phyloP scores from a whole-genome alignment of 2,329 filamentous ascomycete species.

The Alternaria triticina region DNA sequence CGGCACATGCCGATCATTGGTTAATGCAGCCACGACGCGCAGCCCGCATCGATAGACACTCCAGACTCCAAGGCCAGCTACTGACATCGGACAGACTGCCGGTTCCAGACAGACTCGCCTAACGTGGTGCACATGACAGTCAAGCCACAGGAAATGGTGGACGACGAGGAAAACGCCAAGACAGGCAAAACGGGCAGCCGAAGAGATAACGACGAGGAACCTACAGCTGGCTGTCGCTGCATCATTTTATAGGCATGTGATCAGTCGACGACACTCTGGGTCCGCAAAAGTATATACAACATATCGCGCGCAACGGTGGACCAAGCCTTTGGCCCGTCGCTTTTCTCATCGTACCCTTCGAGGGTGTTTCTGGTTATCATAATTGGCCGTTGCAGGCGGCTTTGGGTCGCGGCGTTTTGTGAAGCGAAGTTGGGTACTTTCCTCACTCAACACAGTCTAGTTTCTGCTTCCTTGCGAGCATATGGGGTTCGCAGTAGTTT shows the following conservation, averaged over 20 bases:
- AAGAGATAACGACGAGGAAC: slow-evolving; percentile 63
- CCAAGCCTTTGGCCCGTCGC: background rate
- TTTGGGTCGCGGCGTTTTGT: slow-evolving; percentile 4
- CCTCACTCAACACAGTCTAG: slow-evolving; percentile 4
- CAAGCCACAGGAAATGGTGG: slow-evolving; percentile 80
- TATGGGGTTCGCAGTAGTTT: slow-evolving; percentile 10
- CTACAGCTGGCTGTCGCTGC: slow-evolving; percentile 66
- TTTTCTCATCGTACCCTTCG: background rate
- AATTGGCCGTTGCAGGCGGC: slow-evolving; percentile 5
- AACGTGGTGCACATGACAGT: slow-evolving; percentile 97
- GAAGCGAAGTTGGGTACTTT: slow-evolving; percentile 4
- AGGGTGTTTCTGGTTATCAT: slow-evolving; percentile 3
- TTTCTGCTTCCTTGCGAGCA: slow-evolving; percentile 17
- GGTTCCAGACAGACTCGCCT: slow-evolving; percentile 73
- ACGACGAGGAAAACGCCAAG: slow-evolving; percentile 80
- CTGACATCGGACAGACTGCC: slow-evolving; percentile 67
- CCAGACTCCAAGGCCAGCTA: background rate
- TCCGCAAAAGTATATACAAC: slow-evolving; percentile 2
- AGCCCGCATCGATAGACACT: background rate
- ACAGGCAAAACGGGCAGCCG: slow-evolving; percentile 62
- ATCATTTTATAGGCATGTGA: slow-evolving; percentile 61
- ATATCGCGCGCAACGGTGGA: background rate
- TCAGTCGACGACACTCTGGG: background rate
- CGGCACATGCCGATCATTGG: slow-evolving; percentile 18
- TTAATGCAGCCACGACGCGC: slow-evolving; percentile 2